Conservation (phyloP, 257 asterid genomes). For the Przewalskia tangutica region DNA sequence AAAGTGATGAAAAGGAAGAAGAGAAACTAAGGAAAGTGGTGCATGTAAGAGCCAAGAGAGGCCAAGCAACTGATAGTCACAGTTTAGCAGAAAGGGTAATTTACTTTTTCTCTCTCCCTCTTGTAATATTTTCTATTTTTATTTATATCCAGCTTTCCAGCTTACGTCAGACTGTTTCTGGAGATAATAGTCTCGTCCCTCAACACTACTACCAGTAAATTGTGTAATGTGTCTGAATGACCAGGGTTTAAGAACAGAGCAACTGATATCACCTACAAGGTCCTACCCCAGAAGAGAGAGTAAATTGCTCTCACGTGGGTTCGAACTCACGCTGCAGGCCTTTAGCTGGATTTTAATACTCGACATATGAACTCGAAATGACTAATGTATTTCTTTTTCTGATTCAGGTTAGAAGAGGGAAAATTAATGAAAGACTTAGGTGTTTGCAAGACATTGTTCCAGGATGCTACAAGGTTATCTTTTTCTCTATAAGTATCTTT, state of each 20-base stretch:
- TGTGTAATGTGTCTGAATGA: no score
- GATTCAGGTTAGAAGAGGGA: constrained; percentile 73
- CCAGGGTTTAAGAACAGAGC: no score
- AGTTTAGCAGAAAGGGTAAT: constrained; percentile 86
- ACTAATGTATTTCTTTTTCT: background rate
- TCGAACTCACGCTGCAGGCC: no score
- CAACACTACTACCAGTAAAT: no score
- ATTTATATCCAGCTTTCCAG: no score
- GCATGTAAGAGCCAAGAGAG: constrained; percentile 81
- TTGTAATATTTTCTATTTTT: background rate
- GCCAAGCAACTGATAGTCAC: constrained; percentile 93
- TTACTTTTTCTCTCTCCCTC: background rate
- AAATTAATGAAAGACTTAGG: constrained; percentile 63
- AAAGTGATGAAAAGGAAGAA: constrained; percentile 27
- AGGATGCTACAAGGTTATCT: constrained; percentile 72
- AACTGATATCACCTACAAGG: no score
- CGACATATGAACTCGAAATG: background rate
- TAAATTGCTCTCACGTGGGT: no score
- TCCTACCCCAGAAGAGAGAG: no score
- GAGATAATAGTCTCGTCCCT: no score
- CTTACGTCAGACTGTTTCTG: no score
- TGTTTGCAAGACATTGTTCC: constrained; percentile 92
- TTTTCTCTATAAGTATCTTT: background rate
- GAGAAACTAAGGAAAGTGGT: constrained; percentile 53
- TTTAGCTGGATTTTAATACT: no score